phyloP scores from a whole-genome alignment of 2,329 filamentous ascomycete species.

The Sphaerulina populicola region DNA sequence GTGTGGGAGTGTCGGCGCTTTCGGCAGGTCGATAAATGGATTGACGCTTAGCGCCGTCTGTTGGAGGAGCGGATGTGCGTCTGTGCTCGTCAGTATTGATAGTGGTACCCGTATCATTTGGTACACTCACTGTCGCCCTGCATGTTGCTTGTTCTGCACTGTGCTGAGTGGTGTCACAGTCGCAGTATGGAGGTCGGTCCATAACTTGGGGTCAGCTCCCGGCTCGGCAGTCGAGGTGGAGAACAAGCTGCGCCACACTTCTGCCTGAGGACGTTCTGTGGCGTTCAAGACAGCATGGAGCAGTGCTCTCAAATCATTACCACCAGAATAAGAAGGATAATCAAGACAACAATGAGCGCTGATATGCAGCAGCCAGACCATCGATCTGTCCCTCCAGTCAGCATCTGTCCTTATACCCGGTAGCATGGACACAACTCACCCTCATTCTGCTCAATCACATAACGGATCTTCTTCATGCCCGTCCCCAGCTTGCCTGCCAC shows the following conservation, averaged over 20 bases:
- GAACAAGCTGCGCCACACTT: constrained; percentile 13
- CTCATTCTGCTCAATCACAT: constrained; percentile 83
- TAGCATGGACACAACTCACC: constrained; percentile 48
- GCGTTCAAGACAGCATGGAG: neutral
- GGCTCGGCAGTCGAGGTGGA: constrained; percentile 7
- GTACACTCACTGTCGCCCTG: constrained; percentile 27
- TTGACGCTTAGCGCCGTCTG: constrained; percentile 91
- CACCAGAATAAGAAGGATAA: constrained; percentile 75
- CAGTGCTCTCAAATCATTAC: constrained; percentile 47
- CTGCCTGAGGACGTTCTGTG: constrained; percentile 2
- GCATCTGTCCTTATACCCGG: constrained; percentile 5
- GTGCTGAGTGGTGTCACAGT: neutral
- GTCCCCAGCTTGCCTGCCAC: constrained; percentile 78
- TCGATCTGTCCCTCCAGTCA: constrained; percentile 42
- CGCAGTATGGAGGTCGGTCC: neutral
- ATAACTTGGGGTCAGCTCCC: neutral
- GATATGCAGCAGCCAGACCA: constrained; percentile 86
- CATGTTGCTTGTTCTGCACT: constrained; percentile 19
- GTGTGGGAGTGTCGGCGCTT: constrained; percentile 85
- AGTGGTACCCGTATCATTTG: neutral
- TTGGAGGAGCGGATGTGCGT: constrained; percentile 74
- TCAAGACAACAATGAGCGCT: constrained; percentile 77
- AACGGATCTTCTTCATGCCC: constrained; percentile 76
- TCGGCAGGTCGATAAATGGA: constrained; percentile 83
- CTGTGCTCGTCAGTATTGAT: constrained; percentile 22